Base-by-base conservation (phyloP, 352 stramenopile species). In the Pythium aristosporum region DNA sequence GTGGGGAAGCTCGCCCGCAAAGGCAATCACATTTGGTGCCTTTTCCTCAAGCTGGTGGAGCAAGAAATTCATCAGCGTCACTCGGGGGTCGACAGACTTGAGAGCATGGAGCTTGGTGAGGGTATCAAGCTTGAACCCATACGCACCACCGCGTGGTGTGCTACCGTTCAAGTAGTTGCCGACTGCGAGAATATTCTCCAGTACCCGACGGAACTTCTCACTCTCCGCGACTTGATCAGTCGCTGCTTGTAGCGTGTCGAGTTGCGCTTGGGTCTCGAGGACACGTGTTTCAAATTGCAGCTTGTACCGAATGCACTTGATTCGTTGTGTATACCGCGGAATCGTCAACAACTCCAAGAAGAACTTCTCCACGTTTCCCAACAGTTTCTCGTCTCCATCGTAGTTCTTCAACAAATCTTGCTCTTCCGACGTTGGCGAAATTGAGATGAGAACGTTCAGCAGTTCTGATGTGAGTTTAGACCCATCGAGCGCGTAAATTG, bases 111-210 rank as follows among this genome's bases (percentile, higher is more conserved):
- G 72, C 70, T 98, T 98, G 36, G 71, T 87, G 15, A 98, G 74
- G 23, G 87, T 93, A 57, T 97, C 89, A 10, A 97, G 69, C 68
- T 96, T 96, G 75, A 97, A 98, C 1, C 92, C 92, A 57, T 96
- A 97, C 5, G 90, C 91, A 37, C 85, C 88, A 59, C 92, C 91
- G 41, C 89, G 87, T 12, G 85, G 77, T 5, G 86, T 97, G 51
- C 81, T 90, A 53, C 85, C 91, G 66, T 98, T 98, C 57, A 98
- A 70, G 61, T 97, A 96, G 74, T 98, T 98, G 10, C 92, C 92
- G 28, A 98, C 83, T 3, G 88, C 86, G n/a, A 97, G 57, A 41
- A 98, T 88, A 43, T 92, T 61, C 64, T 95, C 84, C 41, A 96
- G 46, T 18, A 96, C 81, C 25, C 74, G 77, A 12, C 83, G 83